A percentile compares a stretch with the other conserved stretches of the same genome.
These are phyloP conservation scores for Gracilaria domingensis DNA, from an alignment of 23 red algal species.

Conservation along the genomic window DNA sequence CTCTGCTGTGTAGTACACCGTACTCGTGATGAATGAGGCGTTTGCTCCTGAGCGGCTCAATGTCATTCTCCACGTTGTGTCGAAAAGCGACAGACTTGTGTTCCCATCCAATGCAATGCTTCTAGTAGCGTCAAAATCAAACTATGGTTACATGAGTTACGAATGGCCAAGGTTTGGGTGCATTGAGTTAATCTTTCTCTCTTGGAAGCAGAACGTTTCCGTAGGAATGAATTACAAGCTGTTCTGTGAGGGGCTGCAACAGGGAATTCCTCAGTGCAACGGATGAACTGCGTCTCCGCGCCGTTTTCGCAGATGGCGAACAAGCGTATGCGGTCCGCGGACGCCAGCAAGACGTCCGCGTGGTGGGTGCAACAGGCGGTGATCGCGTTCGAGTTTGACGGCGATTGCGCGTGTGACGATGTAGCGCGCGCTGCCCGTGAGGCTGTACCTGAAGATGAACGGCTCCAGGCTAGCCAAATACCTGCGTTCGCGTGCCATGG, in stretches of 20 bases:
- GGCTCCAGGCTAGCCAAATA: not conserved
- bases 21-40: not conserved
- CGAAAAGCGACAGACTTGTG: too few species aligned
- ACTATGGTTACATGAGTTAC: too few species aligned
- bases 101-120: constrained; percentile 24
- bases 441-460: not conserved
- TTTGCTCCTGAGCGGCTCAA: not conserved
- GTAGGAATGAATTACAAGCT: not conserved
- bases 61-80: not conserved
- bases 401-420: not conserved
- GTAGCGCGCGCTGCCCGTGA: not conserved
- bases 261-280: not conserved
- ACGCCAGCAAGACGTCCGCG: not conserved
- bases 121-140: not conserved
- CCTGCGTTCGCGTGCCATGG: not conserved
- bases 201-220: not conserved
- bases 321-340: not conserved
- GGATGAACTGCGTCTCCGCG: not conserved
- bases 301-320: not conserved
- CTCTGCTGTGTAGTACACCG: not conserved
- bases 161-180: not conserved
- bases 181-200: not conserved
- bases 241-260: not conserved
- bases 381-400: not conserved
- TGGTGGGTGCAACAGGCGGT: not conserved